phyloP scores from a whole-genome alignment of 306 rosid species.

The Rosa multiflora region DNA sequence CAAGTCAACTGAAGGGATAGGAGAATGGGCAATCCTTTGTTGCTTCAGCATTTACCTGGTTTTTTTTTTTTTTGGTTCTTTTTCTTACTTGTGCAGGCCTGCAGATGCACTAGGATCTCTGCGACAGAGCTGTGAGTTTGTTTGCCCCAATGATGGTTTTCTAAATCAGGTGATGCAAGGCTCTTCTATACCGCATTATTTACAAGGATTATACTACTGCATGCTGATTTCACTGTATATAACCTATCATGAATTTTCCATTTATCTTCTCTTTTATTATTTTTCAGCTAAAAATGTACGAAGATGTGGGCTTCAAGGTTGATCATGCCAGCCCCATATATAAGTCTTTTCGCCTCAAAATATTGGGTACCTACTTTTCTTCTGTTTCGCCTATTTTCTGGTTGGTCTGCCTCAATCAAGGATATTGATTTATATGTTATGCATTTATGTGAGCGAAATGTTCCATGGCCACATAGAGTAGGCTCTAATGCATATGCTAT shows the following conservation, averaged over 20 bases:
- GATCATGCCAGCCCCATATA: slow-evolving; percentile 68
- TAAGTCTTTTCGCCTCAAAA: slow-evolving; percentile 75
- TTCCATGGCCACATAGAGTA: neutral
- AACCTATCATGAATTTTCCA: slow-evolving; percentile 15
- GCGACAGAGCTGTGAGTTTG: slow-evolving; percentile 68
- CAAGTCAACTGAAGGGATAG: neutral
- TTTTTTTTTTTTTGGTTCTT: neutral
- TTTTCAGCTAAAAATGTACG: slow-evolving; percentile 75
- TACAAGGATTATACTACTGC: slow-evolving; percentile 5
- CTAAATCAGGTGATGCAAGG: slow-evolving; percentile 68
- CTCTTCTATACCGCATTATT: slow-evolving; percentile 15
- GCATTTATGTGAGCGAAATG: no score
- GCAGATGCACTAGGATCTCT: slow-evolving; percentile 87
- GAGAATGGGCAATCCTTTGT: neutral
- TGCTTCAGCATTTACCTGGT: slow-evolving; percentile 3
- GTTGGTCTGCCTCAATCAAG: neutral
- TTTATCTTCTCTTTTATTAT: slow-evolving; percentile 14
- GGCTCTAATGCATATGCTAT: neutral
- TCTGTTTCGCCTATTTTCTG: neutral
- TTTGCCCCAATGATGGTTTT: slow-evolving; percentile 97
- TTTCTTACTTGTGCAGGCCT: slow-evolving; percentile 13
- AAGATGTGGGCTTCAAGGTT: slow-evolving; percentile 90
- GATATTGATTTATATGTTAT: neutral
- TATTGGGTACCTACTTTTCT: slow-evolving; percentile 47
- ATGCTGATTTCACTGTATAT: neutral